Base-by-base conservation (phyloP, 805 yeast genomes). In the Brettanomyces sp. region DNA sequence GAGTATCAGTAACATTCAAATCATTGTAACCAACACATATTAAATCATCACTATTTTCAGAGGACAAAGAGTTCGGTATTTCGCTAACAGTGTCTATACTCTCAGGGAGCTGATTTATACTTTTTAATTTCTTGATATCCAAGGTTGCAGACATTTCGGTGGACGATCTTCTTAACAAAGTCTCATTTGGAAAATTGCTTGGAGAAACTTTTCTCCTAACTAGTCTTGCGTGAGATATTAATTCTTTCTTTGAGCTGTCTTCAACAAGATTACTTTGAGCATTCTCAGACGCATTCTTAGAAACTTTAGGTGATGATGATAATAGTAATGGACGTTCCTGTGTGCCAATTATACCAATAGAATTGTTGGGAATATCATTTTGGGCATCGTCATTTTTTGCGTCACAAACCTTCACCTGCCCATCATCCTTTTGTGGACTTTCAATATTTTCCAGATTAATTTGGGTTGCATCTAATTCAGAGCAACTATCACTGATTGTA, bases 401-500 rank as follows among this genome's bases (percentile, higher is more conserved):
- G 11, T 7, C 32, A 28, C 9, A 28, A 28, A 28, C 11, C 32
- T 28, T 9, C 21, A 28, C 7, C 14, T 33, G 37, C 37, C 23
- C 39, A 48, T 12, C 23, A 41, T 41, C n/a, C 12, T 18, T 21
- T 32, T 11, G 36, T 18, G 24, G n/a, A 23, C 14, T 36, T 37
- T 25, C 34, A 14, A n/a, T 33, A 34, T 23, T 35, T 22, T 22
- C 36, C 40, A 12, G 22, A 38, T 35, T 36, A n/a, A 43, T 23
- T 22, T 36, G 44, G 2, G 37, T n/a, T 7, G 43, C 25, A 5
- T 41, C 44, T 7, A 13, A n/a, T 8, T 42, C 45, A 13, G 45
- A 42, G 40, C 45, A 42, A 33, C 45, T 42, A 35, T 42, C 45
- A 21, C 6, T 7, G 12, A 42, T 42, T 11, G 45, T 42, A 9